A percentile compares a stretch with the other conserved stretches of the same genome.
phyloP scores from a whole-genome alignment of 2,329 filamentous ascomycete genomes.

The Neonectria punicea region DNA sequence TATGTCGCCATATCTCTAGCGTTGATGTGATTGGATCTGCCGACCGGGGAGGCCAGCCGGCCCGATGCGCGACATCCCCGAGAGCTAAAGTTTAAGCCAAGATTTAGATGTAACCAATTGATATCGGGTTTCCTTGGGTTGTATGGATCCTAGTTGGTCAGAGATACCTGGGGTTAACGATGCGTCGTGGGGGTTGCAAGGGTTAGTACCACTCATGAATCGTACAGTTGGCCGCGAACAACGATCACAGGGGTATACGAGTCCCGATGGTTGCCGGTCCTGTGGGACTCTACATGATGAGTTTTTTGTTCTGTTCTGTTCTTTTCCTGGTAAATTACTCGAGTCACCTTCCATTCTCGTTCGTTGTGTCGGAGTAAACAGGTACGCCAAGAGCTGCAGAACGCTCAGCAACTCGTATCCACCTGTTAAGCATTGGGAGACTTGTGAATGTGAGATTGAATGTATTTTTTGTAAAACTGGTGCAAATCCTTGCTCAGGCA shows the following conservation, averaged over 20 bases:
- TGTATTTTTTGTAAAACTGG: no score
- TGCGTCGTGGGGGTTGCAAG: neutral
- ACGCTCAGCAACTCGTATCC: no score
- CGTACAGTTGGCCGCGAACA: neutral
- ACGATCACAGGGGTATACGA: neutral
- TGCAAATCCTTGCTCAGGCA: no score
- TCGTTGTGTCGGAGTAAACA: neutral
- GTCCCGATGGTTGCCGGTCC: neutral
- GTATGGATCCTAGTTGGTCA: neutral
- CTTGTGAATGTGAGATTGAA: no score
- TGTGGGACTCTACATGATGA: neutral
- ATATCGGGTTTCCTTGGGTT: neutral
- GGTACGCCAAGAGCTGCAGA: no score
- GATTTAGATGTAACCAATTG: neutral
- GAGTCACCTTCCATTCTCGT: no score
- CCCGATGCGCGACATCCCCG: neutral
- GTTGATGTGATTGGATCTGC: constrained; percentile 23
- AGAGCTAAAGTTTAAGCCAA: no score
- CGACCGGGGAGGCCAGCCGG: constrained; percentile 19
- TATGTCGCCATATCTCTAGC: constrained; percentile 21
- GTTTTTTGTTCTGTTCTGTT: no score
- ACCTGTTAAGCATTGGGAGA: no score
- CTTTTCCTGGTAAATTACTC: no score
- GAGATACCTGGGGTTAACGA: neutral
- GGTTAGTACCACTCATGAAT: neutral